Base-by-base conservation (phyloP, 106 monocot species). In the Allium sativum region DNA sequence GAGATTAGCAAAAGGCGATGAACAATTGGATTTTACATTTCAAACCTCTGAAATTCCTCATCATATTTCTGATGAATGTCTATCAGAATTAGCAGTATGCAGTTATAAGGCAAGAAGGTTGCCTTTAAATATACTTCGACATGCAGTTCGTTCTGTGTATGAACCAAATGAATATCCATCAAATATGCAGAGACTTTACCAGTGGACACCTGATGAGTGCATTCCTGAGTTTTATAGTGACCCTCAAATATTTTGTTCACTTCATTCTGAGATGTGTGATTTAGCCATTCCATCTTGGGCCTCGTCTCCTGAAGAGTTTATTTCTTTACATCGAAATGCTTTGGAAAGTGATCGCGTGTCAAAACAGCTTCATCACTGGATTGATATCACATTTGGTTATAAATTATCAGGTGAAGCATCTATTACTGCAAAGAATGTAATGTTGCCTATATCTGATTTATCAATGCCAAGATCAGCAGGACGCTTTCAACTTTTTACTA, bases 171-270 rank as follows among this genome's bases (percentile, higher is more conserved):
- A 98, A 65, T 98, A 98, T 77, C 96, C 96, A 55, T 84, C 96
- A 19, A 98, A 68, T 54, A 98, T 98, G 91, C 91, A 84, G 67
- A 87, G 96, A 67, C 87, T 98, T 73, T 98, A 98, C 77, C 96
- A 98, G 52, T 98, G 96, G 96, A 98, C 96, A 52, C 96, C 96
- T 69, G 96, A 98, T 76, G 96, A 98, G 69, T 98, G 84, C 73
- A 91, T 98, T 66, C 91, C 91, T 42, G 96, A 98, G 76, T 98
- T 98, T 61, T 98, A 98, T 64, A 85, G 74, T 59, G 91, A 98
- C 59, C 84, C 96, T 65, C 77, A 68, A 21, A 73, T 92, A 56
- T 98, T 98, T 46, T 53, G 3, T 57, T 98, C 98, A 20, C 57
- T 87, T 74, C 87, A 98, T 75, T 74, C 84, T 71, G 92, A 78